Evolutionary conservation across 768 basidiomycete species (phyloP), one percentile per base, ranked within the genome.

Genomic region (Tricholoma hemisulphureum): DNA sequence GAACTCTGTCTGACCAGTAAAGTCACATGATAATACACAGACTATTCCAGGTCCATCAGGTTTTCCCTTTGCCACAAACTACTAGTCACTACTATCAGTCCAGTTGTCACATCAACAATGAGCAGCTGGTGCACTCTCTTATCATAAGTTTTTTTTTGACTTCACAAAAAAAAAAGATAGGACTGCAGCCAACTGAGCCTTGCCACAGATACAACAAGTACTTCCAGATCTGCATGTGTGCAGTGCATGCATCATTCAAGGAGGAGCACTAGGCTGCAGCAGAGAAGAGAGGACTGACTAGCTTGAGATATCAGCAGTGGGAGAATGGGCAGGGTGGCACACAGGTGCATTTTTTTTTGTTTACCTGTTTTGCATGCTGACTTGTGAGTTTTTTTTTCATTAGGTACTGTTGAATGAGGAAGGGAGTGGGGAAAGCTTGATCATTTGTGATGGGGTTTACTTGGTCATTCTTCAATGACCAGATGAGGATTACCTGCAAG

Each of bases 161-260:
- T n/a, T n/a, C n/a, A n/a, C n/a, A n/a, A n/a, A n/a, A n/a, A n/a
- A n/a, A n/a, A n/a, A n/a, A n/a, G n/a, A n/a, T n/a, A n/a, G n/a
- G n/a, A n/a, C n/a, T n/a, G n/a, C n/a, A n/a, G n/a, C n/a, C n/a
- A n/a, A 50, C 31, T 67, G 52, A 67, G 55, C 41, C 53, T 29
- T 57, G 21, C 70, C n/a, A n/a, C n/a, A 99, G 96, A 61, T 98
- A 89, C 88, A 99, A 98, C 89, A 95, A 95, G 77, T 98, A 92
- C 83, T 86, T 93, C 66, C 89, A 93, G 75, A 92, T 99, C 72
- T 91, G 93, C 58, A 95, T 95, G 46, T 86, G 89, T 61, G 95
- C 96, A 51, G 81, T 98, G 61, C 91, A 96, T 68, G 82, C 86
- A 66, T 95, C 93, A 51, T 77, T 98, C 71, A 91, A 91, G 77